phyloP scores from a whole-genome alignment of 257 asterid genomes.

The Nicotiana attenuata region DNA sequence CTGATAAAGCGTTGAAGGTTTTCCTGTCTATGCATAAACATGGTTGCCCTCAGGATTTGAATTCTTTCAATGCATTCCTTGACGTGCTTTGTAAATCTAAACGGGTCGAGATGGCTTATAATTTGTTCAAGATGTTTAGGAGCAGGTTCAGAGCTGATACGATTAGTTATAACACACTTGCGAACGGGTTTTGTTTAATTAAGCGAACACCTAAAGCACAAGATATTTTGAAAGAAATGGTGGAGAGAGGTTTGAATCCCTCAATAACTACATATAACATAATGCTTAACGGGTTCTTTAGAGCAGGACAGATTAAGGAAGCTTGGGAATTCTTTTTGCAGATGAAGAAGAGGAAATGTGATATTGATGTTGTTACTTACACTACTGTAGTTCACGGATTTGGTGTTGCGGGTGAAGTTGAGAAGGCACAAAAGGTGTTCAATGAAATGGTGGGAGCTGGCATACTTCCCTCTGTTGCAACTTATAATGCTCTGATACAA shows the following conservation, averaged over 20 bases:
- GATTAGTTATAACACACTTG: constrained; percentile 63
- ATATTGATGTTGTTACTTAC: constrained; percentile 78
- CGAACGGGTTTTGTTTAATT: constrained; percentile 74
- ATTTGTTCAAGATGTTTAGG: constrained; percentile 44
- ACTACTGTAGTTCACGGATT: constrained; percentile 83
- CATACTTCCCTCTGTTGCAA: constrained; percentile 80
- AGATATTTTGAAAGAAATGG: constrained; percentile 77
- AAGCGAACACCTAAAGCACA: constrained; percentile 66
- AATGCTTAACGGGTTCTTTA: constrained; percentile 69
- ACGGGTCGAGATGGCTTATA: constrained; percentile 68
- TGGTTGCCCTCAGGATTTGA: constrained; percentile 83
- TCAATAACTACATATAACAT: constrained; percentile 61
- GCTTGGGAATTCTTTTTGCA: constrained; percentile 86
- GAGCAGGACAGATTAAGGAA: constrained; percentile 66
- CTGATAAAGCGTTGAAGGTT: constrained; percentile 77
- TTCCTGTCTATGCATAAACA: constrained; percentile 82
- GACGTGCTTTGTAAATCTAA: constrained; percentile 81
- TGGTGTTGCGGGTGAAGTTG: constrained; percentile 78
- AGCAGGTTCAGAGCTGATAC: constrained; percentile 65
- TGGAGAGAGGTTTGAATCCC: constrained; percentile 66
- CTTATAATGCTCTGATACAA: constrained; percentile 81
- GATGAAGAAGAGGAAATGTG: constrained; percentile 77
- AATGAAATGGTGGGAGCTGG: constrained; percentile 81
- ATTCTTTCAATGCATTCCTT: constrained; percentile 67
- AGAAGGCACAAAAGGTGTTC: constrained; percentile 59